phyloP scores from a whole-genome alignment of 768 basidiomycete species.

The Cystofilobasidium bisporidii region DNA sequence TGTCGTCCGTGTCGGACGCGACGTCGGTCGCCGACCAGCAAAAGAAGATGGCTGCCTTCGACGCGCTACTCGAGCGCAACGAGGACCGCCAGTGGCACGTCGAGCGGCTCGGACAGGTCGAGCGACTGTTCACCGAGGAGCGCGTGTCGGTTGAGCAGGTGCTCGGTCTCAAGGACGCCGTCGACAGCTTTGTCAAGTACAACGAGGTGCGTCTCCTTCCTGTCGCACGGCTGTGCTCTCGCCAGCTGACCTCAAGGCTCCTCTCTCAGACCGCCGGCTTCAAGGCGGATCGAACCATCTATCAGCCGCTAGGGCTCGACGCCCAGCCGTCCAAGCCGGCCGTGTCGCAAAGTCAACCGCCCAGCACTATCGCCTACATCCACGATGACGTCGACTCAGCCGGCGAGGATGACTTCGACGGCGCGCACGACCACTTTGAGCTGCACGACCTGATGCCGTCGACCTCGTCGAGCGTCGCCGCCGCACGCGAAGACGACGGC shows the following conservation, averaged over 20 bases:
- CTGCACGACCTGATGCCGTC: background rate
- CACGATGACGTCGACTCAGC: background rate
- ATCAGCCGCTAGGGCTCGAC: background rate
- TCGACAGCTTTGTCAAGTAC: background rate
- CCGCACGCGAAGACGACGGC: background rate
- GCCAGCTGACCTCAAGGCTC: no score
- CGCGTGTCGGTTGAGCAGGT: background rate
- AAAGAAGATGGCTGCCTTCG: background rate
- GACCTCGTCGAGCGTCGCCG: background rate
- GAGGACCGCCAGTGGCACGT: conserved; percentile 3
- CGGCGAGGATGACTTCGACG: background rate
- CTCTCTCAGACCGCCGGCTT: background rate
- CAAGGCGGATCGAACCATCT: background rate
- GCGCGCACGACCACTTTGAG: background rate
- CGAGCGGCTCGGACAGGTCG: background rate
- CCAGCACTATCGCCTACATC: background rate
- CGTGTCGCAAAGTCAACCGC: background rate
- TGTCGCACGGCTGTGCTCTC: background rate
- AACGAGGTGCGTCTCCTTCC: background rate
- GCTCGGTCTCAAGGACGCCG: background rate
- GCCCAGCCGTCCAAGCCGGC: background rate
- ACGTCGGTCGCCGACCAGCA: background rate
- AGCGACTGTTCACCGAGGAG: background rate
- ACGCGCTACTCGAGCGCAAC: background rate
- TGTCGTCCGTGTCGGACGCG: background rate